Evolutionary conservation across 2,329 filamentous ascomycete genomes (phyloP).

Genomic region (Ophiocordyceps sinensis): DNA sequence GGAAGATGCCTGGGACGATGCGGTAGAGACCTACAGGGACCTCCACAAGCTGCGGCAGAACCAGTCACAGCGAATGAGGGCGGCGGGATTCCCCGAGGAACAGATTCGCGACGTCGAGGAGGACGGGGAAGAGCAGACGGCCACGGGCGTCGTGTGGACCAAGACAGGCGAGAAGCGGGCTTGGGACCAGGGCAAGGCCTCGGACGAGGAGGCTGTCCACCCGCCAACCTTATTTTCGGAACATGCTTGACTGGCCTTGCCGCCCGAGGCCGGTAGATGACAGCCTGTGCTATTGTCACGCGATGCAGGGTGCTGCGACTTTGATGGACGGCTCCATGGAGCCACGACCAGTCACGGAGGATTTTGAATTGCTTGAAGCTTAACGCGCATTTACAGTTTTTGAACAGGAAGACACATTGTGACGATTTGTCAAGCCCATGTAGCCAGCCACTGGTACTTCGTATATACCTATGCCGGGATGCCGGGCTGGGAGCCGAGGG

Average conservation of each 20-base stretch:
- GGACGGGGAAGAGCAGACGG: conserved; percentile 36
- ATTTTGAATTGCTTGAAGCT: too few relatives aligned
- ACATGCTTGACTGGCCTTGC: conserved; percentile 1
- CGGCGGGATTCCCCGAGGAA: conserved; percentile 64
- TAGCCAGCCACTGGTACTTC: too few relatives aligned
- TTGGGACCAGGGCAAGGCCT: conserved; percentile 42
- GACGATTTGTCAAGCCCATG: too few relatives aligned
- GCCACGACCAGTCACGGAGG: too few relatives aligned
- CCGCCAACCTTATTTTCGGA: conserved; percentile 4
- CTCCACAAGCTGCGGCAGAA: conserved; percentile 64
- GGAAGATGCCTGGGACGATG: conserved; percentile 60
- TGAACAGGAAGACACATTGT: too few relatives aligned
- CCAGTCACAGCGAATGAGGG: conserved; percentile 60
- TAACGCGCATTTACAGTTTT: too few relatives aligned
- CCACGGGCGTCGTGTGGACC: conserved; percentile 58
- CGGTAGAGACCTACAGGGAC: conserved; percentile 64
- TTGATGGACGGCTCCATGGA: too few relatives aligned
- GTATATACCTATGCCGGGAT: too few relatives aligned
- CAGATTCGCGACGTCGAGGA: conserved; percentile 41
- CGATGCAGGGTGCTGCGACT: too few relatives aligned
- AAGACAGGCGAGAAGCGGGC: conserved; percentile 49
- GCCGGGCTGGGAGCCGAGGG: too few relatives aligned
- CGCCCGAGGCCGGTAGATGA: background rate
- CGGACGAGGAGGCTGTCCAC: conserved; percentile 3
- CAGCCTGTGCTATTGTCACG: too few relatives aligned